Evolutionary conservation across 768 basidiomycete species (phyloP), one percentile per base, ranked within the genome.

Genomic region (Gautieria morchelliformis): DNA sequence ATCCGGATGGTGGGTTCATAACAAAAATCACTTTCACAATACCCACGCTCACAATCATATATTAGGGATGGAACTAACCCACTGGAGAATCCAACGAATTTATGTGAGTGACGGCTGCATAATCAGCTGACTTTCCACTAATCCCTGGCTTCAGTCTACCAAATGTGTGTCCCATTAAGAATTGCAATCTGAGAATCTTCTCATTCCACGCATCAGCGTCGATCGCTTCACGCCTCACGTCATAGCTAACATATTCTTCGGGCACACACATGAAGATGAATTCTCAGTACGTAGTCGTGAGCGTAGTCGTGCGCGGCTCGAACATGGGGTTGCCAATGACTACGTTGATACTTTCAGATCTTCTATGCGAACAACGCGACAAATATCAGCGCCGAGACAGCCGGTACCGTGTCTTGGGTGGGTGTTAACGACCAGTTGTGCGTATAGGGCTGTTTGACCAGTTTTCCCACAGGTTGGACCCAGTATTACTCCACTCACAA

Each of bases 191-290:
- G 19, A 49, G 6, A 27, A 49, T 17, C 20, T 59, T 74, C 74
- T 62, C 72, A 73, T 59, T 73, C 76, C 8, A 48, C 24, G 10
- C 5, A 48, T 17, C 60, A 42, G 58, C 58, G 60, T 63, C 61
- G 66, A 65, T 46, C 59, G 66, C 22, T 65, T 62, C 46, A 63
- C 64, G 57, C 52, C 53, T 50, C 27, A 41, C 52, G 44, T 42
- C 24, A 61, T 64, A 51, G 40, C 55, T 83, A 85, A 79, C 61
- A 80, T 88, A n/a, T 87, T 89, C 73, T 89, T 75, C 65, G 87
- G 87, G 6, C 88, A 89, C 63, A 80, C 82, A 0, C 86, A 89
- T 56, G 84, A 88, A 65, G 87, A 89, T 67, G 78, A 86, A 68
- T 61, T 87, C 41, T 82, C 78, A 32, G 84, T 84, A 59, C 27